Conservation (phyloP, 2,329 filamentous ascomycete species). For the Colletotrichum sublineola region DNA sequence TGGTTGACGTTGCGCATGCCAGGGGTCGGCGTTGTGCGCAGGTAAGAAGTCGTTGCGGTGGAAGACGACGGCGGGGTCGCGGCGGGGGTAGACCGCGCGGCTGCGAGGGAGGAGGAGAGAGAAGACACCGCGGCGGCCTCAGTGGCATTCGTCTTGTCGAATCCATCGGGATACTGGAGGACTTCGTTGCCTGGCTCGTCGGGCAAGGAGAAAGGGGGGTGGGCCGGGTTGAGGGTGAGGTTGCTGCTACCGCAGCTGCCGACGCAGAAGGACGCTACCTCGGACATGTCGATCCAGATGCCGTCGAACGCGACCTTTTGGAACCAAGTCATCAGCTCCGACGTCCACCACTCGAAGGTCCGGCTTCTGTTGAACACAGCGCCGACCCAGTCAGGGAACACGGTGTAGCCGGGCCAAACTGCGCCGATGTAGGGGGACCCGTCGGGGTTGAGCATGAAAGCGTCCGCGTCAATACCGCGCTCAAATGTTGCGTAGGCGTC, state of each 20-base stretch:
- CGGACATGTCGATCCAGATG: constrained; percentile 72
- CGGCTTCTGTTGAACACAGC: constrained; percentile 71
- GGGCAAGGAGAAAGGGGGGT: constrained; percentile 68
- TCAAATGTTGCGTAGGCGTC: constrained; percentile 70
- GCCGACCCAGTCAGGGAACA: constrained; percentile 79
- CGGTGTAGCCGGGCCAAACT: constrained; percentile 81
- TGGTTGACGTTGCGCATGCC: constrained; percentile 77
- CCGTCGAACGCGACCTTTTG: constrained; percentile 63
- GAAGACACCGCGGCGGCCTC: constrained; percentile 73
- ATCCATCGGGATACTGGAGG: constrained; percentile 76
- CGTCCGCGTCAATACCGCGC: constrained; percentile 69
- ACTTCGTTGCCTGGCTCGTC: constrained; percentile 61
- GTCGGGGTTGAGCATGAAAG: constrained; percentile 69
- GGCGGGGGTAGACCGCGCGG: constrained; percentile 44
- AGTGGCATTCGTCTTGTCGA: constrained; percentile 60
- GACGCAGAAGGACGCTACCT: constrained; percentile 74
- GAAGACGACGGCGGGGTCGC: constrained; percentile 44
- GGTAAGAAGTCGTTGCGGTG: constrained; percentile 52
- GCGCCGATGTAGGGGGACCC: constrained; percentile 70
- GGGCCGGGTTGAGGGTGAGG: constrained; percentile 73
- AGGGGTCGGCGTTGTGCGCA: constrained; percentile 68
- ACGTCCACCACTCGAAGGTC: constrained; percentile 77
- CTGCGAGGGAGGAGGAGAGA: constrained; percentile 57
- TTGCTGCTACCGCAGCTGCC: constrained; percentile 79
- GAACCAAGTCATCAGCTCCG: constrained; percentile 71